phyloP scores from a whole-genome alignment of 352 stramenopile species.

The Stramenopiles sp. region DNA sequence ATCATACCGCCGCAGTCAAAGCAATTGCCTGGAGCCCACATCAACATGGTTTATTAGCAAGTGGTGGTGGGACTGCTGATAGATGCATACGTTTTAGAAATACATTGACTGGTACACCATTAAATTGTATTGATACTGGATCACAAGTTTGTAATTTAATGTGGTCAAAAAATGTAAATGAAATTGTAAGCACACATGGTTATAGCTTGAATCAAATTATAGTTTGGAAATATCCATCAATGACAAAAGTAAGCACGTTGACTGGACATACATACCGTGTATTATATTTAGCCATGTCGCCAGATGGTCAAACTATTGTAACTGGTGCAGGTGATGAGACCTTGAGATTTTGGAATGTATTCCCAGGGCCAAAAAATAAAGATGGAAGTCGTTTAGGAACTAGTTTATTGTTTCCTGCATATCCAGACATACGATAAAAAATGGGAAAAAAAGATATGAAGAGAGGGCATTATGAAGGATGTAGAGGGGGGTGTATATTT shows the following conservation, averaged over 20 bases:
- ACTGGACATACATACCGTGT: conserved; percentile 86
- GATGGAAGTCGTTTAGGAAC: conserved; percentile 18
- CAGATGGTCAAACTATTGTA: conserved; percentile 87
- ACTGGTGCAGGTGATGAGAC: conserved; percentile 91
- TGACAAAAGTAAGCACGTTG: conserved; percentile 84
- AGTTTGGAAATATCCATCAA: conserved; percentile 85
- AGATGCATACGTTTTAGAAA: conserved; percentile 94
- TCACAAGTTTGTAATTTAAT: conserved; percentile 91
- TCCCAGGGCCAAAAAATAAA: conserved; percentile 49
- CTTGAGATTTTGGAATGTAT: conserved; percentile 90
- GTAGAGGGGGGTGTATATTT: too few relatives aligned
- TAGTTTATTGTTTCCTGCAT: conserved; percentile 21
- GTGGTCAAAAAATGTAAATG: conserved; percentile 89
- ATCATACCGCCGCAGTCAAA: conserved; percentile 90
- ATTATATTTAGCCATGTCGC: conserved; percentile 85
- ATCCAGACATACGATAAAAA: conserved; percentile 23
- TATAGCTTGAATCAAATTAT: conserved; percentile 95
- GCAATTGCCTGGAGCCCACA: conserved; percentile 90
- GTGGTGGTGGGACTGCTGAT: conserved; percentile 81
- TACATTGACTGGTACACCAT: conserved; percentile 55
- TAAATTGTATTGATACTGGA: conserved; percentile 81
- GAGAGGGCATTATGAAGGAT: too few relatives aligned
- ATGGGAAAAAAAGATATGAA: too few relatives aligned
- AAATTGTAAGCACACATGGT: conserved; percentile 93
- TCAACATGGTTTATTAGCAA: conserved; percentile 79